These are phyloP conservation scores for Leucosporidium scottii DNA, from an alignment of 768 basidiomycete genomes.

Conservation along the genomic window DNA sequence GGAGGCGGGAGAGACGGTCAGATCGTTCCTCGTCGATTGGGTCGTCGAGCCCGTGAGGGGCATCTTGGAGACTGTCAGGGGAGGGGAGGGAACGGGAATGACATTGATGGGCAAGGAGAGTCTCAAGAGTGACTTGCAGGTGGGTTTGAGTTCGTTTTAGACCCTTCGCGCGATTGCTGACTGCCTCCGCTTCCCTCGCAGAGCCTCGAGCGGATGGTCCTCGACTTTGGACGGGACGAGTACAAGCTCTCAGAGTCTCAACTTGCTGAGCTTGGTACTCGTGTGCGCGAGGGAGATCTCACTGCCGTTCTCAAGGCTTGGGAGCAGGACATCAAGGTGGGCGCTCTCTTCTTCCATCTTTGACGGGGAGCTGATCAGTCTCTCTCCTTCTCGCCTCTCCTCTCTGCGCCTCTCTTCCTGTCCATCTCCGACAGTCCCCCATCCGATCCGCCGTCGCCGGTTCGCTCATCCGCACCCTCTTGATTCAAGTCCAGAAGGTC, in stretches of 20 bases:
- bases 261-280: constrained; percentile 57
- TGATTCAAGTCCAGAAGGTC: constrained; percentile 92
- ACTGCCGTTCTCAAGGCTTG: constrained; percentile 79
- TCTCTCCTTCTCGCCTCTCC: not conserved
- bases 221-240: constrained; percentile 74
- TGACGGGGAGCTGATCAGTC: not conserved
- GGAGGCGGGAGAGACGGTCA: constrained; percentile 61
- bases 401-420: not conserved
- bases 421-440: constrained; percentile 49
- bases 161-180: not conserved
- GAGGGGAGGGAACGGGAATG: constrained; percentile 61
- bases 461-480: constrained; percentile 69
- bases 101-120: constrained; percentile 69
- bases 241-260: constrained; percentile 59
- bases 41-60: constrained; percentile 76
- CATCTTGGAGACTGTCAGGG: constrained; percentile 71
- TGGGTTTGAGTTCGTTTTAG: constrained; percentile 36
- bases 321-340: constrained; percentile 76
- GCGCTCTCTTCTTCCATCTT: constrained; percentile 9
- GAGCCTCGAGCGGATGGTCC: constrained; percentile 89
- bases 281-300: constrained; percentile 71
- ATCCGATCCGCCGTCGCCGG: constrained; percentile 72
- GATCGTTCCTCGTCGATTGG: constrained; percentile 73
- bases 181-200: constrained; percentile 38
- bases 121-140: constrained; percentile 75